phyloP scores from a whole-genome alignment of 345 rosid species.

The Trapa incisa region DNA sequence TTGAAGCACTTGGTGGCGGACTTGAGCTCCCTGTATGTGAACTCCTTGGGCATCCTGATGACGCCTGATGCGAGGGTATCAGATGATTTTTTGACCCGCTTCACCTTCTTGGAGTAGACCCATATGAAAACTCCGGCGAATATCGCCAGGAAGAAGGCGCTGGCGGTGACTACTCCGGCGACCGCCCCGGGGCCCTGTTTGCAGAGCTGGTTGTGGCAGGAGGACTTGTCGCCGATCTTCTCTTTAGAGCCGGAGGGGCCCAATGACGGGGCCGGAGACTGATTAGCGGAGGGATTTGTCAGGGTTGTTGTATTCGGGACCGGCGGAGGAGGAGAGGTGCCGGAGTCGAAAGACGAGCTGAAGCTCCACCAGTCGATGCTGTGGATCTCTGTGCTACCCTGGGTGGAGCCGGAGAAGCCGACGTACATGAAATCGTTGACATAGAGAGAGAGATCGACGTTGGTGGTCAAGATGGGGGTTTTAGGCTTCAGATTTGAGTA shows the following conservation, averaged over 20 bases:
- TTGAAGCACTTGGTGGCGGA: conserved; percentile 71
- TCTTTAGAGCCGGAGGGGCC: conserved; percentile 30
- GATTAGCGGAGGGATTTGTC: conserved; percentile 61
- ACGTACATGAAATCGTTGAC: conserved; percentile 84
- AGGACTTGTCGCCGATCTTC: conserved; percentile 16
- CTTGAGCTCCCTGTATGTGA: conserved; percentile 76
- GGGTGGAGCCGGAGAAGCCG: conserved; percentile 96
- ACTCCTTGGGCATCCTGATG: conserved; percentile 82
- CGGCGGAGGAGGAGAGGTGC: conserved; percentile 66
- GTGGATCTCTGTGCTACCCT: conserved; percentile 94
- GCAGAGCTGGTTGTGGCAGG: conserved; percentile 79
- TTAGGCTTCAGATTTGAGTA: conserved; percentile 83
- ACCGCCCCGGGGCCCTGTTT: conserved; percentile 83
- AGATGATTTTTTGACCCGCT: conserved; percentile 27
- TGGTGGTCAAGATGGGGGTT: conserved; percentile 42
- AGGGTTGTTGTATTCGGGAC: conserved; percentile 43
- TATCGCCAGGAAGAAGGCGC: conserved; percentile 72
- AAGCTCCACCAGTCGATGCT: conserved; percentile 97
- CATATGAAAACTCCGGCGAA: conserved; percentile 66
- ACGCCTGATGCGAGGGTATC: conserved; percentile 63
- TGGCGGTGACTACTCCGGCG: conserved; percentile 88
- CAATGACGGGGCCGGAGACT: conserved; percentile 51
- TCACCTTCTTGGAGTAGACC: conserved; percentile 55
- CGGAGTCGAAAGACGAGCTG: conserved; percentile 51
- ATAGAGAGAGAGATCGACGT: conserved; percentile 64